phyloP scores from a whole-genome alignment of 192 early-diverging fungal species.

The Coemansia sp. region DNA sequence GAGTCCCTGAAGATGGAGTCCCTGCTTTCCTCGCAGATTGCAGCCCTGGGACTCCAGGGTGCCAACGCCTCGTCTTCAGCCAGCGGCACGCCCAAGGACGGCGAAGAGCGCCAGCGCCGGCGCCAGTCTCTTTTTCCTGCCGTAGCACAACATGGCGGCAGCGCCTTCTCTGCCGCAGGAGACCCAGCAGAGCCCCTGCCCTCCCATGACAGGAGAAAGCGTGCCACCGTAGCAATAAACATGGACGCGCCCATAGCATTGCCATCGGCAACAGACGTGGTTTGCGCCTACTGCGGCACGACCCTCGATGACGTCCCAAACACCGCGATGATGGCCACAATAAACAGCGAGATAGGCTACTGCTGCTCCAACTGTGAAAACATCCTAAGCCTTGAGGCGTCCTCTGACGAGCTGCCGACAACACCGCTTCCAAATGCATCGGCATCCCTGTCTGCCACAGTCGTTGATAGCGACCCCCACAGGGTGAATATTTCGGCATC shows the following conservation, averaged over 20 bases:
- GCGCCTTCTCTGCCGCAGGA: slow-evolving; percentile 2
- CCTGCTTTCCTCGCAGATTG: slow-evolving; percentile 21
- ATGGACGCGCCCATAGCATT: slow-evolving; percentile 10
- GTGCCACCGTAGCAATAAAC: slow-evolving; percentile 39
- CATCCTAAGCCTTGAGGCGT: slow-evolving; percentile 23
- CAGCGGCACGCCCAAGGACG: slow-evolving; percentile 1
- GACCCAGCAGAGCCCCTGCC: slow-evolving; percentile 1
- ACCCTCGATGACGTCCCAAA: slow-evolving; percentile 29
- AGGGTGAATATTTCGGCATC: slow-evolving; percentile 3
- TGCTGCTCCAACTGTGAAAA: slow-evolving; percentile 53
- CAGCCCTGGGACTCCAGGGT: slow-evolving; percentile 12
- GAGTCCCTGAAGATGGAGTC: slow-evolving; percentile 46
- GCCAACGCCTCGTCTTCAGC: slow-evolving; percentile 1
- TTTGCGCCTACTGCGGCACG: slow-evolving; percentile 48
- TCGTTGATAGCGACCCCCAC: neutral
- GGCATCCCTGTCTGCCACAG: neutral
- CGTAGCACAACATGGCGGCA: slow-evolving; percentile 3
- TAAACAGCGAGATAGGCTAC: slow-evolving; percentile 51
- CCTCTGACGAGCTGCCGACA: neutral
- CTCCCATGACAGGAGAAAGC: slow-evolving; percentile 26
- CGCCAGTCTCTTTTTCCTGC: slow-evolving; percentile 30
- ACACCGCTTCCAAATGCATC: slow-evolving; percentile 1
- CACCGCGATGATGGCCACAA: slow-evolving; percentile 29
- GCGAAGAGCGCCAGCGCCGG: slow-evolving; percentile 21
- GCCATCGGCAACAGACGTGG: neutral